Percentiles rank a stretch among this genome's conserved stretches.
Evolutionary conservation across 371 early-diverging fungal genomes (phyloP).

Genomic region (Smittium culicis): DNA sequence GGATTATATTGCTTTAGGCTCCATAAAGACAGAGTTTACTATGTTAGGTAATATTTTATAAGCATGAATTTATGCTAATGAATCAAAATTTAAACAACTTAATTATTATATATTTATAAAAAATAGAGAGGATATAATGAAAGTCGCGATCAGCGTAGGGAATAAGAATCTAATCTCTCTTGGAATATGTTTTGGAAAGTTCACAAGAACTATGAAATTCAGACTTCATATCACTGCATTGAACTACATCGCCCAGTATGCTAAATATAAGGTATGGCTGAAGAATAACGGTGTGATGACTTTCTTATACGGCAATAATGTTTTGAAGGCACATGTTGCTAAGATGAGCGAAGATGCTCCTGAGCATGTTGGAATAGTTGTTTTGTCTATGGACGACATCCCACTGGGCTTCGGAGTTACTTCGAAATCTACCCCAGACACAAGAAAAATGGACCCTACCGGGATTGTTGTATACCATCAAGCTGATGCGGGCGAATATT

Average conservation of each 20-base stretch:
- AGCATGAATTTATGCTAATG: no score
- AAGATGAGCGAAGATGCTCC: conserved; percentile 95
- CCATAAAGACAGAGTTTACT: no score
- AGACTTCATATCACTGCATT: conserved; percentile 90
- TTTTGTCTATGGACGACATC: conserved; percentile 85
- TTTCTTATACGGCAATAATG: conserved; percentile 97
- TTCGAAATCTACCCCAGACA: conserved; percentile 79
- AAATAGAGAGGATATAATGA: no score
- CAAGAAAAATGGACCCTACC: conserved; percentile 86
- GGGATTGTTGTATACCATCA: conserved; percentile 94
- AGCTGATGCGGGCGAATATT: conserved; percentile 98
- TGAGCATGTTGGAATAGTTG: conserved; percentile 93
- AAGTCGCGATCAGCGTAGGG: no score
- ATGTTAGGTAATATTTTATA: no score
- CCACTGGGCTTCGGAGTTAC: conserved; percentile 99
- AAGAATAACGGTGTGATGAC: conserved; percentile 99
- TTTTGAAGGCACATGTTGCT: conserved; percentile 95
- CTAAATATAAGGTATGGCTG: conserved; percentile 93
- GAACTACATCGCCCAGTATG: conserved; percentile 86
- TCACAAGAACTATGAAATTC: no score
- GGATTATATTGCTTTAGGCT: no score
- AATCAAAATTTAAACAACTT: no score
- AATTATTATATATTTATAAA: no score
- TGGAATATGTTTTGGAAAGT: no score
- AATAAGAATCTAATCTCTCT: no score